Base-by-base conservation (phyloP, 805 yeast genomes). In the Zygoascus flipseniorum region DNA sequence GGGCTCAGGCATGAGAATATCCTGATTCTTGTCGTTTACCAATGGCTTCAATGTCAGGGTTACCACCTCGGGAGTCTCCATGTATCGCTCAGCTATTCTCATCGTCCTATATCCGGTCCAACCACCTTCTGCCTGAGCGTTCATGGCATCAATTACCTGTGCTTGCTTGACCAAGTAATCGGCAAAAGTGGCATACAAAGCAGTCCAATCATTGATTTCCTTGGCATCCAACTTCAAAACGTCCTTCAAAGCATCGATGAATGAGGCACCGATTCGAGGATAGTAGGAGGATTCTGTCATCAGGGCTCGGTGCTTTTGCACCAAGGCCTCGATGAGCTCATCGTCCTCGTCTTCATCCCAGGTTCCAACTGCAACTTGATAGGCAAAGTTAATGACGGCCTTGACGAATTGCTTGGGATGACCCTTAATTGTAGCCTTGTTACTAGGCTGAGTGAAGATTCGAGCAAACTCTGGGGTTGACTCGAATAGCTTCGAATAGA, bases 41-140 rank as follows among this genome's bases (percentile, higher is more conserved):
- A 46, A 13, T 2, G 83, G 77, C 37, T 69, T 66, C 44, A 83
- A 74, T 54, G 76, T 75, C 43, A 84, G 69, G 10, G 82, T 76
- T 47, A 72, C 73, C 43, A 82, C 77, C 55, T 74, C 72, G 2
- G 56, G 60, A 20, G 76, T 68, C 60, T 82, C 86, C n/a, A 67
- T 53, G 8, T 62, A 73, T 42, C 76, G 65, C 18, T 67, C 65
- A 4, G 67, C 60, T 28, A 83, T 76, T 47, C 62, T 69, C 59
- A 82, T 82, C 37, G 72, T 70, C 54, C 78, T 75, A 72, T 80
- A 82, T 1, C 79, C 85, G n/a, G 65, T 56, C 89, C 89, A 83
- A 9, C 74, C 75, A 1, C 68, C 75, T 16, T 65, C 61, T 35
- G 67, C 61, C 16, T 58, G 52, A 48, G 58, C 62, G 43, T 67